Conservation (phyloP, 169 alveolate genomes). For the Plasmodium knowlesi region DNA sequence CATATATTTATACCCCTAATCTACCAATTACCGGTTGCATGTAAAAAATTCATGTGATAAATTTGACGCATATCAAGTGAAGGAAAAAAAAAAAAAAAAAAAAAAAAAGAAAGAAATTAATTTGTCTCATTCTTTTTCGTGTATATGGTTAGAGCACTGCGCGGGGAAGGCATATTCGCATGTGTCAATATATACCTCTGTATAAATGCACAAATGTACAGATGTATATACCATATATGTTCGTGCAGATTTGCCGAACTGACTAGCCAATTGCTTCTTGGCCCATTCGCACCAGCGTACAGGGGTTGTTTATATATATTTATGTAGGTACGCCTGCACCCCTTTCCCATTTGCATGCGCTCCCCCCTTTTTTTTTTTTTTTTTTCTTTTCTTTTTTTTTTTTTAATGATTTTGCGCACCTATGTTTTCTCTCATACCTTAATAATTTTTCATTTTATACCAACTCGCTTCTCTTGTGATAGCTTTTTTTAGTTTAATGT, state of each 20-base stretch:
- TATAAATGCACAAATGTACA: slow-evolving; percentile 1
- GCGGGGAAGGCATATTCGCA: neutral
- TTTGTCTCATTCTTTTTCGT: slow-evolving; percentile 6
- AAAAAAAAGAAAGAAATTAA: slow-evolving; percentile 22
- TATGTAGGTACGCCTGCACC: neutral
- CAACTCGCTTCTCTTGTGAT: neutral
- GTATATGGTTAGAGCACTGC: neutral
- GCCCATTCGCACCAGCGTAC: slow-evolving; percentile 3
- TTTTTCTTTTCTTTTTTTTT: neutral
- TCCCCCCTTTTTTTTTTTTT: neutral
- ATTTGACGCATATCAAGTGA: neutral
- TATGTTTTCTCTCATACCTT: neutral
- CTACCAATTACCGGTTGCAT: neutral
- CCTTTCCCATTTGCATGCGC: neutral
- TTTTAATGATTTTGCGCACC: slow-evolving; percentile 18
- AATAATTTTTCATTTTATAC: slow-evolving; percentile 27
- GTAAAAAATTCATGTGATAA: neutral
- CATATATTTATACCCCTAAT: neutral
- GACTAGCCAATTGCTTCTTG: neutral
- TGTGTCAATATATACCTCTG: neutral
- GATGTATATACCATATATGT: neutral
- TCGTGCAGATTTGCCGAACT: neutral
- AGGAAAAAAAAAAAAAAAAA: slow-evolving; percentile 17
- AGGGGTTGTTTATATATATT: neutral
- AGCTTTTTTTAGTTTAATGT: slow-evolving; percentile 45